A percentile compares a stretch with the other conserved stretches of the same genome.
Conservation (phyloP, 306 rosid species). For the Vicia sativa region DNA sequence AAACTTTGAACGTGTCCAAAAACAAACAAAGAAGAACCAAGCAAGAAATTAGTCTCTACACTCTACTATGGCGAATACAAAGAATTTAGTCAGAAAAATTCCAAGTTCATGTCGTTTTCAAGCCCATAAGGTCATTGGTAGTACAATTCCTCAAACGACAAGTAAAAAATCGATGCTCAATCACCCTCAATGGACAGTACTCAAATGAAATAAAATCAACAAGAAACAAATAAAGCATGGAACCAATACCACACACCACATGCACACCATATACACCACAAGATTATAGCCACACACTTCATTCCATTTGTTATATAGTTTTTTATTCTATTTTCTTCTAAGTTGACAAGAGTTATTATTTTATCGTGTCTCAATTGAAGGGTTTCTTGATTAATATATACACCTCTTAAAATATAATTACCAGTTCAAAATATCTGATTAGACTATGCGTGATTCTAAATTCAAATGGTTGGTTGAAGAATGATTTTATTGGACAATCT, state of each 20-base stretch:
- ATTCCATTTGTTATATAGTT: constrained; percentile 20
- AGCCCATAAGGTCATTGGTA: constrained; percentile 15
- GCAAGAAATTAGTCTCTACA: background rate
- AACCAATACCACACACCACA: constrained; percentile 46
- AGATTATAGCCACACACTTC: constrained; percentile 24
- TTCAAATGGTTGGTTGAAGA: constrained; percentile 31
- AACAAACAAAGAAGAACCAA: constrained; percentile 8
- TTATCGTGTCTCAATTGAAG: constrained; percentile 7
- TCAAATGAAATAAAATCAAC: background rate
- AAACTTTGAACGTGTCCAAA: constrained; percentile 22
- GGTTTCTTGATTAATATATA: constrained; percentile 18
- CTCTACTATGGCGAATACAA: background rate
- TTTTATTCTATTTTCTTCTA: background rate
- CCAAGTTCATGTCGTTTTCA: constrained; percentile 37
- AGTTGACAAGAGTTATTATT: constrained; percentile 3
- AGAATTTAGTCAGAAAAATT: constrained; percentile 26
- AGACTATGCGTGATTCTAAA: constrained; percentile 40
- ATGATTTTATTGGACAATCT: constrained; percentile 27
- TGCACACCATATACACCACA: constrained; percentile 55
- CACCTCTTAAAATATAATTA: background rate
- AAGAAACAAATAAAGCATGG: constrained; percentile 12
- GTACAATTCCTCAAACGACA: constrained; percentile 8
- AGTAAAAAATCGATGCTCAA: background rate
- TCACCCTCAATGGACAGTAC: constrained; percentile 22
- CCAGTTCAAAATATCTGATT: constrained; percentile 33